A percentile compares a stretch with the other conserved stretches of the same genome.
phyloP scores from a whole-genome alignment of 148 eudicot species.

The Vaccinium corymbosum region DNA sequence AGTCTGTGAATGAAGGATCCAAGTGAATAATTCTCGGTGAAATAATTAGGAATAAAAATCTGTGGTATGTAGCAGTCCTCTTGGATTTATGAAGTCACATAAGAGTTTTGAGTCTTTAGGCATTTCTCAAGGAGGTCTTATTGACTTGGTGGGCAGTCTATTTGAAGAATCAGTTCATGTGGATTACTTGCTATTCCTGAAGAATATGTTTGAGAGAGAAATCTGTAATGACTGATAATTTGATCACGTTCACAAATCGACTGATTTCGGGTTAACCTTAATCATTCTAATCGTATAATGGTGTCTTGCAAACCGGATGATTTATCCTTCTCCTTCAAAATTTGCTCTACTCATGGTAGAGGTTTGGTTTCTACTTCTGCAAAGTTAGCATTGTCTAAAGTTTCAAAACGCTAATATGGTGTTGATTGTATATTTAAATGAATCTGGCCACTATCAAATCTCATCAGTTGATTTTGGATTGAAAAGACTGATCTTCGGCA shows the following conservation, averaged over 20 bases:
- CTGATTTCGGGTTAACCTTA: not conserved
- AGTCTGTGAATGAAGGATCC: no score
- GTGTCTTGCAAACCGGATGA: not conserved
- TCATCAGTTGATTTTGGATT: not conserved
- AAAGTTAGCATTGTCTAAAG: not conserved
- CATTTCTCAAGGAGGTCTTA: not conserved
- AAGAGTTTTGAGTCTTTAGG: not conserved
- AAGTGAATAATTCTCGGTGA: no score
- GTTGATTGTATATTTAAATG: not conserved
- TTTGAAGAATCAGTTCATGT: not conserved
- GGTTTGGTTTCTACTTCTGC: not conserved
- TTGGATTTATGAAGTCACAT: not conserved
- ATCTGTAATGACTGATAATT: not conserved
- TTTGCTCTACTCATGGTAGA: not conserved
- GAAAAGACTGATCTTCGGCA: not conserved
- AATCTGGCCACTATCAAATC: not conserved
- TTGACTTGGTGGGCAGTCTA: not conserved
- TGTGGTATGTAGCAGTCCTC: not conserved
- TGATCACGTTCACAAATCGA: not conserved
- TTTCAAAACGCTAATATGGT: not conserved
- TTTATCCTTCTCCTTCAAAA: not conserved
- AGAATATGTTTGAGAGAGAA: not conserved
- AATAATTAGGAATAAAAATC: not conserved
- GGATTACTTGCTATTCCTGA: not conserved
- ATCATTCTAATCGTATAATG: not conserved